These are phyloP conservation scores for Antarctomyces pellizariae DNA, from an alignment of 495 filamentous ascomycete species.

Conservation along the genomic window DNA sequence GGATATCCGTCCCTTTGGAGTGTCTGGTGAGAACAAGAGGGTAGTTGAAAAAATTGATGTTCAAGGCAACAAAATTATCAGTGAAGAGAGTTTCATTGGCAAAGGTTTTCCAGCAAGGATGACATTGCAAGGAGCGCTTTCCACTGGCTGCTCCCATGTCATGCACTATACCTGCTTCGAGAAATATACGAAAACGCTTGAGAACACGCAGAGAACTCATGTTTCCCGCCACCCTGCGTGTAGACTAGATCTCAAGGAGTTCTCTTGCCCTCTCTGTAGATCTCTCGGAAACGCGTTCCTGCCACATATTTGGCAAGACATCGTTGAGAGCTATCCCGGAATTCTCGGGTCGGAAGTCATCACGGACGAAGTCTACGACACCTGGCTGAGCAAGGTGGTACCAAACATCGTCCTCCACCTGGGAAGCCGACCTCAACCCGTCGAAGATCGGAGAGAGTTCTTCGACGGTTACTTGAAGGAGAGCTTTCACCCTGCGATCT, in stretches of 20 bases:
- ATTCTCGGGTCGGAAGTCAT: too few species aligned
- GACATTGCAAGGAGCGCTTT: conserved; percentile 52
- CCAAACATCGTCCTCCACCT: too few species aligned
- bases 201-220: conserved; percentile 61
- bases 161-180: conserved; percentile 98
- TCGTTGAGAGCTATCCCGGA: conserved; percentile 59
- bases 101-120: conserved; percentile 60
- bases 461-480: too few species aligned
- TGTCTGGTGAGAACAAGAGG: conserved; percentile 64
- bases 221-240: conserved; percentile 88
- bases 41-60: conserved; percentile 51
- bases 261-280: conserved; percentile 95
- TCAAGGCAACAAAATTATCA: conserved; percentile 40
- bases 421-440: too few species aligned
- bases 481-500: too few species aligned
- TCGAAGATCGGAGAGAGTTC: too few species aligned
- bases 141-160: conserved; percentile 85
- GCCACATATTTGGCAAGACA: conserved; percentile 85
- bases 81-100: conserved; percentile 61
- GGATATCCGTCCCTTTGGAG: conserved; percentile 62
- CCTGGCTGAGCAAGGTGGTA: too few species aligned
- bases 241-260: conserved; percentile 49
- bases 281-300: conserved; percentile 89
- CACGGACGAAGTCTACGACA: too few species aligned
- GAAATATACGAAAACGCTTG: conserved; percentile 46